Evolutionary conservation across 495 filamentous ascomycete species (phyloP), one percentile per base, ranked within the genome.

Genomic region (Aspergillus bertholletiae): DNA sequence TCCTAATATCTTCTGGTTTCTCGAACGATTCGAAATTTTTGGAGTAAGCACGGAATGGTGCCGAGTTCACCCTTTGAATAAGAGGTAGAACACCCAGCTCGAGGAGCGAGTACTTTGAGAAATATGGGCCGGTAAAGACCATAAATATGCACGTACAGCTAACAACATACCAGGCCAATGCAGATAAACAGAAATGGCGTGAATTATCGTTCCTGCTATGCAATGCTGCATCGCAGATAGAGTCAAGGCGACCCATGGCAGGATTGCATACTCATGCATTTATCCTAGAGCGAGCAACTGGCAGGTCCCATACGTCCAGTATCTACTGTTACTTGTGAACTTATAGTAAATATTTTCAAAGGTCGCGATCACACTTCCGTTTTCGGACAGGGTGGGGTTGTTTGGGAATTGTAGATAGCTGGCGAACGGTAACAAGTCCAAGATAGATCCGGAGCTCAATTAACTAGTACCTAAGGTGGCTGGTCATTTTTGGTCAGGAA

Each of bases 1-100:
- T 66, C 26, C 73, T 72, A 22, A 81, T 61, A 3, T 64, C 70
- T 9, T 56, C 48, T 3, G 77, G 76, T 53, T 80, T 81, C 27
- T 67, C 55, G 50, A 70, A 74, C 50, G 62, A 57, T 4, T 55
- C 63, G 8, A 60, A 60, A 5, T 58, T 60, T 2, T 57, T 61
- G 26, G 69, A 72, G 43, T 66, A 72, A 11, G 69, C 69, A 51
- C 58, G 66, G 49, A 69, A 71, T 5, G 68, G 69, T 12, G 63
- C 61, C 0, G 60, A 51, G 8, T 59, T 40, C 30, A 58, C 65
- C 18, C 59, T 40, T 8, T 46, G 64, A 53, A 72, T 18, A 17
- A 65, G 26, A 8, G 59, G 55, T 0, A 62, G 49, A 13, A 64
- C 54, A 20, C 65, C 58, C 18, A 67, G 45, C n/a, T 56, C 55